Evolutionary conservation across 371 early-diverging fungal species (phyloP), one percentile per base, ranked within the genome.

Genomic region (Globomyces sp.): DNA sequence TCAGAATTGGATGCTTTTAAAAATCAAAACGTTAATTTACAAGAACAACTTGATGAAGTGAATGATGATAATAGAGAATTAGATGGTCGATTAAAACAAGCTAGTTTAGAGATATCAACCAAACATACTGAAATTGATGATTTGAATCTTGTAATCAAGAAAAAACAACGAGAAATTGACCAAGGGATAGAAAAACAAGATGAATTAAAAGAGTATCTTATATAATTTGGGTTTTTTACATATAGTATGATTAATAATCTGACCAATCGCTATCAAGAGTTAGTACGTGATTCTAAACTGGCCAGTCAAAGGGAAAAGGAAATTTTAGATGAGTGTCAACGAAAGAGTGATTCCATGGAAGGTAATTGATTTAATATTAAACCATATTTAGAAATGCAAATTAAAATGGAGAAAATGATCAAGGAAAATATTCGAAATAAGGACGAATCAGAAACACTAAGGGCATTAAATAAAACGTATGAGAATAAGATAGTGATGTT

Each of bases 211-310:
- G 61, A 57, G 57, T 71, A 44, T 4, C 44, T 4, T 5, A 40
- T 0, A 34, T 63, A 57, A n/a, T 48, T 58, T 4, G 49, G 40
- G 1, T 11, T 9, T 34, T 50, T 43, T 58, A 60, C 67, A 45
- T 0, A 24, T 24, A 24, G 24, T 24, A 45, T 72, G 37, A 46
- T 76, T 57, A 74, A 73, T n/a, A 72, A 76, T 49, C 44, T 79
- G 41, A 71, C 75, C 4, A 52, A 57, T 34, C 52, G 73, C 60
- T 76, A 79, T 58, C 74, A 73, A 39, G 58, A 50, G 9, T 6
- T 63, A 34, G 70, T 68, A 24, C 41, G 48, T 24, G 74, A 73
- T 10, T 34, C 34, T 8, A 43, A 36, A 8, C 3, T 41, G 2
- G 47, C 57, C 2, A 42, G 39, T 34, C n/a, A 11, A 24, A 5